Percentiles rank a stretch among this genome's conserved stretches.
These are phyloP conservation scores for Gymnopilus junonius DNA, from an alignment of 768 basidiomycete genomes.

Conservation along the genomic window DNA sequence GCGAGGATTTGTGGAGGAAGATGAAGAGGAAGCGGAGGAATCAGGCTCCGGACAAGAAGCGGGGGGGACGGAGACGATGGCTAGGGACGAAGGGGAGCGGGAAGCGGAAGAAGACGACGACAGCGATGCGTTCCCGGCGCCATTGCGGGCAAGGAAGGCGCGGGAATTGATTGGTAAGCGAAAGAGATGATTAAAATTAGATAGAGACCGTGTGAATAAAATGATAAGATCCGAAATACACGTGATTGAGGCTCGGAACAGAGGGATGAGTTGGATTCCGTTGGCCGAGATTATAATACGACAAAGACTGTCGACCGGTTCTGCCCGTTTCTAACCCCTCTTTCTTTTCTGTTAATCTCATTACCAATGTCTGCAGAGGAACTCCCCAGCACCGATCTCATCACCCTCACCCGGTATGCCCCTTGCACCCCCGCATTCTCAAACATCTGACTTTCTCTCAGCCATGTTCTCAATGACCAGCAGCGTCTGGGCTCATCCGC, in stretches of 20 bases:
- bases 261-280: conserved; percentile 6
- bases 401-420: conserved; percentile 87
- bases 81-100: conserved; percentile 24
- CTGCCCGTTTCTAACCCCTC: conserved; percentile 28
- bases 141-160: conserved; percentile 70
- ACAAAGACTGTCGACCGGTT: too few species aligned
- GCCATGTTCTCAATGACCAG: conserved; percentile 90
- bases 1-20: conserved; percentile 59
- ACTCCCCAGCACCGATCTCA: conserved; percentile 81
- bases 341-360: too few species aligned
- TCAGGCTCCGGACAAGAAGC: conserved; percentile 59
- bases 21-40: conserved; percentile 53
- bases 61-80: conserved; percentile 51
- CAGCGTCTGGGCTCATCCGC: conserved; percentile 80
- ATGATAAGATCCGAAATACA: conserved; percentile 33
- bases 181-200: conserved; percentile 52
- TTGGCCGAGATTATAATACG: conserved; percentile 1
- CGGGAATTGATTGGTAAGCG: conserved; percentile 63
- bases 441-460: conserved; percentile 30
- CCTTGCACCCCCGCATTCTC: background rate
- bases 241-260: conserved; percentile 29
- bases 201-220: conserved; percentile 15
- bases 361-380: conserved; percentile 59
- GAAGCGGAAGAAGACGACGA: conserved; percentile 69
- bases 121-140: conserved; percentile 74